Evolutionary conservation across 2,329 filamentous ascomycete genomes (phyloP).

Genomic region (Calonectria honghensis): DNA sequence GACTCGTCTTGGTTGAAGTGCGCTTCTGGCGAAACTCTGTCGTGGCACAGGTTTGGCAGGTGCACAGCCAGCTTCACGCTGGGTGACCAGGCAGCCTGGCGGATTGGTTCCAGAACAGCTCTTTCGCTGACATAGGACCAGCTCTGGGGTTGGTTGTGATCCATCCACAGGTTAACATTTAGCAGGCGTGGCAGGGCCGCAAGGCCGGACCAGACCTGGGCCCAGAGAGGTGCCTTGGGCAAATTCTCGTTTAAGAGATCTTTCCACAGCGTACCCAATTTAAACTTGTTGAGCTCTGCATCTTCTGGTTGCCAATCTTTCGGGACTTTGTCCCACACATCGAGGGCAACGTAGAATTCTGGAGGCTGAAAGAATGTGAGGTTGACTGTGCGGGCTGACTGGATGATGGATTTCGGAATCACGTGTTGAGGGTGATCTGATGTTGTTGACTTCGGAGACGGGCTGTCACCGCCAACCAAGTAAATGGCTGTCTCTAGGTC

Average conservation of each 20-base stretch:
- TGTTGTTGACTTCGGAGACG: constrained; percentile 4
- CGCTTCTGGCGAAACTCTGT: not conserved
- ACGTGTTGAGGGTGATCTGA: constrained; percentile 7
- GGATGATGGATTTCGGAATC: constrained; percentile 30
- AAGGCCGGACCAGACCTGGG: constrained; percentile 12
- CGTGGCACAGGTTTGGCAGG: constrained; percentile 23
- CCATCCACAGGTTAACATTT: constrained; percentile 32
- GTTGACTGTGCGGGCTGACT: constrained; percentile 22
- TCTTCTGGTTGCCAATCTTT: not conserved
- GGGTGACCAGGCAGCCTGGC: constrained; percentile 12
- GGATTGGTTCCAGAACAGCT: constrained; percentile 12
- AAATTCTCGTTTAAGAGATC: constrained; percentile 2
- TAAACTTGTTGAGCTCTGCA: not conserved
- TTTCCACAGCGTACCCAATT: not conserved
- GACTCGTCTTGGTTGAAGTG: constrained; percentile 13
- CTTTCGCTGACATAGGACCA: constrained; percentile 24
- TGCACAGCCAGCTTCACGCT: constrained; percentile 25
- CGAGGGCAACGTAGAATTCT: constrained; percentile 33
- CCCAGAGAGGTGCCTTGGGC: constrained; percentile 7
- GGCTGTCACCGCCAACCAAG: constrained; percentile 1
- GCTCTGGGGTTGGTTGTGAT: constrained; percentile 32
- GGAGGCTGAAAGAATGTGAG: constrained; percentile 22
- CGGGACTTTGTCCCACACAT: not conserved
- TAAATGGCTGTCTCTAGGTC: constrained; percentile 24
- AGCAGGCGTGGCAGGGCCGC: constrained; percentile 24